A percentile compares a stretch with the other conserved stretches of the same genome.
Evolutionary conservation across 768 basidiomycete species (phyloP).

Genomic region (Kockovaella imperatae): DNA sequence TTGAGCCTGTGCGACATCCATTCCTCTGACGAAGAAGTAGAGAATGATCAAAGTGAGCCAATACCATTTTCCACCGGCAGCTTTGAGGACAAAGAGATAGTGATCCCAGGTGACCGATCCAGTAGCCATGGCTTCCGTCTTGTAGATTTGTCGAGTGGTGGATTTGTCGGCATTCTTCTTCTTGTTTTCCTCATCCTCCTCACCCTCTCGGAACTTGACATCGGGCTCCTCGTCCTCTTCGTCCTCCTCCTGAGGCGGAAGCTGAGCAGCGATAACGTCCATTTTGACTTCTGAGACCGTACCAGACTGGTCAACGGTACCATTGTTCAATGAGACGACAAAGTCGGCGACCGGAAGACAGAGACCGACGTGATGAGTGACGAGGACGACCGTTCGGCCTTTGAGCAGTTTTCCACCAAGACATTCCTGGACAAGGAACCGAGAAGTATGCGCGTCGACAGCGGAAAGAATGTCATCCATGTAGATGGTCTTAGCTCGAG

Average conservation of each 20-base stretch:
- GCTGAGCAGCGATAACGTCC: background rate
- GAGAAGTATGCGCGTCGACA: slow-evolving; percentile 42
- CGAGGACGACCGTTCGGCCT: slow-evolving; percentile 34
- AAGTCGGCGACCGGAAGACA: slow-evolving; percentile 29
- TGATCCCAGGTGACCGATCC: slow-evolving; percentile 21
- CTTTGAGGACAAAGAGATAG: slow-evolving; percentile 25
- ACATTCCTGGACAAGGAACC: slow-evolving; percentile 32
- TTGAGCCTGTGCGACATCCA: slow-evolving; percentile 12
- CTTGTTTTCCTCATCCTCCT: too few species aligned
- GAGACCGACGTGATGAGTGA: slow-evolving; percentile 41
- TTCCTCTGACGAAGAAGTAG: slow-evolving; percentile 13
- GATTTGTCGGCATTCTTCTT: background rate
- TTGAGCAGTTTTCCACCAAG: slow-evolving; percentile 22
- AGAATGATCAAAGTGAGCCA: slow-evolving; percentile 30
- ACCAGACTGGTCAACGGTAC: slow-evolving; percentile 19
- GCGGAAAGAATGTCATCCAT: slow-evolving; percentile 39
- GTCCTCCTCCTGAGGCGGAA: background rate
- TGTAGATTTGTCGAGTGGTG: slow-evolving; percentile 16
- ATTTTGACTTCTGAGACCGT: slow-evolving; percentile 7
- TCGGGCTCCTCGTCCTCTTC: background rate
- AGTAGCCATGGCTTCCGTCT: too few species aligned
- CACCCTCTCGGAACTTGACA: background rate
- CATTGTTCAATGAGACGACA: slow-evolving; percentile 23
- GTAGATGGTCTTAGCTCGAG: slow-evolving; percentile 34
- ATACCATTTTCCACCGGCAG: slow-evolving; percentile 33